Evolutionary conservation across 352 stramenopile genomes (phyloP), one percentile per base, ranked within the genome.

Genomic region (Pythium brassicae): DNA sequence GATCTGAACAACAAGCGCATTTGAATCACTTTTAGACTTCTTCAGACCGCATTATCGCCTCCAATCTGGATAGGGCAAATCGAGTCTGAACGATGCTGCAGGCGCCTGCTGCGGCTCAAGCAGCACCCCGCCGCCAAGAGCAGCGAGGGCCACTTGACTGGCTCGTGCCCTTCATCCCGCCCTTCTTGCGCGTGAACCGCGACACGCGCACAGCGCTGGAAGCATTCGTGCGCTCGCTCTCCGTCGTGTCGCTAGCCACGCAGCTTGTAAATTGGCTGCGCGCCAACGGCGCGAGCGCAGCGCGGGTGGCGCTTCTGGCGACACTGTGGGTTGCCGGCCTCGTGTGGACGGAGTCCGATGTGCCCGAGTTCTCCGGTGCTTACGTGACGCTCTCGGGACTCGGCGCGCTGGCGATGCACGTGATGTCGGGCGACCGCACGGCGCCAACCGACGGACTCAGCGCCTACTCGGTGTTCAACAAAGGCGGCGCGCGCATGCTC

Each of bases 381-480:
- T 93, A 88, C 61, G 71, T 87, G 47, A 79, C 88, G 47, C 29
- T 87, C 3, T 82, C 72, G 12, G 78, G 71, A 3, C 83, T 88
- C 50, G 42, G 53, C 14, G 63, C 50, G 14, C 50, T 92, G 10
- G 54, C 59, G 5, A 56, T 69, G 39, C 72, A 87, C 47, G 39
- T 87, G 22, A 57, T 83, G 26, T 62, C 63, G 20, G 53, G 52
- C 34, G 61, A 65, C 29, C 23, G 50, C 19, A 15, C 39, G 23
- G 12, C 34, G 15, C 50, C 20, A 22, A 39, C 46, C 17, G 62
- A 71, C 39, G 67, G 65, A 5, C 63, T 92, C 17, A 94, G 84
- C 53, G 82, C 84, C 3, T 94, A 94, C 60, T 94, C 84, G 25
- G 76, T 94, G 20, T 94, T 94, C 54, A 94, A 94, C 59, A 71